A percentile compares a stretch with the other conserved stretches of the same genome.
phyloP scores from a whole-genome alignment of 2,329 filamentous ascomycete species.

The Neophaeococcomyces mojaviensis region DNA sequence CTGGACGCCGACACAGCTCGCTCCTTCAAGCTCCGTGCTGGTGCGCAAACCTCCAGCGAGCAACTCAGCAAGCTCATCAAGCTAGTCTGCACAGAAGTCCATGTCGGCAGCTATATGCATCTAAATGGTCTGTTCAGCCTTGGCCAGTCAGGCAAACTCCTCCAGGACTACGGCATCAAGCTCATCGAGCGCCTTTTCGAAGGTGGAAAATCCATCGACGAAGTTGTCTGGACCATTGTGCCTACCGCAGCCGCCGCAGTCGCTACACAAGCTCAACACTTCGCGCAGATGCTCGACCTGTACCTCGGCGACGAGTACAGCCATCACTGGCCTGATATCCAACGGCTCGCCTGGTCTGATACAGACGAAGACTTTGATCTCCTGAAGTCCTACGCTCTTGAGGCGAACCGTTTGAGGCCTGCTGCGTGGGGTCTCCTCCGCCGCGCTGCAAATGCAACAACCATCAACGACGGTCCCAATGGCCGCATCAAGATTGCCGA shows the following conservation, averaged over 20 bases:
- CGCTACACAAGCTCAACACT: slow-evolving; percentile 51
- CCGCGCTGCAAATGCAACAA: slow-evolving; percentile 14
- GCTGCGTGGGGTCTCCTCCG: slow-evolving; percentile 22
- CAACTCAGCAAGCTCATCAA: slow-evolving; percentile 20
- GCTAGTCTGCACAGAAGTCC: slow-evolving; percentile 18
- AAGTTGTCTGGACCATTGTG: slow-evolving; percentile 51
- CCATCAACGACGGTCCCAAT: slow-evolving; percentile 16
- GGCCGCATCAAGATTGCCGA: slow-evolving; percentile 13
- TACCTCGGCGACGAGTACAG: slow-evolving; percentile 42
- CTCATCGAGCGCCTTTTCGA: slow-evolving; percentile 49
- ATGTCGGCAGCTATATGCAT: slow-evolving; percentile 33
- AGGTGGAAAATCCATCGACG: slow-evolving; percentile 38
- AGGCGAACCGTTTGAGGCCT: slow-evolving; percentile 21
- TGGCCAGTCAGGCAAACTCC: slow-evolving; percentile 23
- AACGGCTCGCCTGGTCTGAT: slow-evolving; percentile 22
- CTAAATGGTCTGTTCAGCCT: slow-evolving; percentile 22
- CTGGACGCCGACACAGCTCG: slow-evolving; percentile 24
- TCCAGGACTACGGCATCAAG: slow-evolving; percentile 48
- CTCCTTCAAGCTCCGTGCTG: slow-evolving; percentile 21
- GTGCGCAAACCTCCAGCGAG: slow-evolving; percentile 18
- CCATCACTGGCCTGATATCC: slow-evolving; percentile 23
- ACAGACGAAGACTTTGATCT: slow-evolving; percentile 21
- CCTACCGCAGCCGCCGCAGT: slow-evolving; percentile 51
- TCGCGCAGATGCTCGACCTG: slow-evolving; percentile 51
- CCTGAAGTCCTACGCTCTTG: slow-evolving; percentile 23